Evolutionary conservation across 805 yeast genomes (phyloP), one percentile per base, ranked within the genome.

Genomic region (Candida ovalis): DNA sequence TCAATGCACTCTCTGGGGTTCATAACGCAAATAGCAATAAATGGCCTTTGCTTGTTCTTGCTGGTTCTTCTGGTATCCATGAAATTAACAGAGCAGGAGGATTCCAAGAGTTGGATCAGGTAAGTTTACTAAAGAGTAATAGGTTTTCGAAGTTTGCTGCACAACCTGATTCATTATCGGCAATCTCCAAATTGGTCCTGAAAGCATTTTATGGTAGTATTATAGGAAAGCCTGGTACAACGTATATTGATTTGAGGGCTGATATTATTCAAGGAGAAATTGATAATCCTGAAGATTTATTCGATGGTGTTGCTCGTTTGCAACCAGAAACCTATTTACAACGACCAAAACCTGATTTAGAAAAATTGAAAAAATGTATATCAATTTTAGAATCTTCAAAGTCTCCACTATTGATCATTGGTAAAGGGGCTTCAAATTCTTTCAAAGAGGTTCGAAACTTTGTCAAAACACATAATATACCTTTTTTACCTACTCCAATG

Each of bases 401-500:
- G 47, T 66, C 62, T 12, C 84, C 88, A 1, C 64, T 85, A 36
- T 65, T 84, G 13, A 72, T 84, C 6, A 58, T 85, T 10, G 91
- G 91, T 3, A 84, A 84, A 63, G 89, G 89, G 3, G 76, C 84
- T 2, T 77, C 84, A 0, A 71, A 76, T 48, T 42, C 55, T 7
- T 67, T 70, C 1, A 62, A 63, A 33, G 58, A 61, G 2, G 50
- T 84, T 8, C 62, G 76, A 1, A 36, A 53, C 0, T 70, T 84
- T 43, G 71, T 84, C 18, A 44, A 60, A 5, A 33, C 45, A 1
- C 76, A 79, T 44, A 57, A 67, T 9, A 43, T 84, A 1, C 79
- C 85, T 1, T 84, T 84, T 54, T 58, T 84, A 43, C 88, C 90
- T 9, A 84, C 90, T 0, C 89, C 91, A 3, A 84, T 84, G 91